Evolutionary conservation across 2,329 filamentous ascomycete species (phyloP), one percentile per base, ranked within the genome.

Genomic region (Aspergillus quadricinctus): DNA sequence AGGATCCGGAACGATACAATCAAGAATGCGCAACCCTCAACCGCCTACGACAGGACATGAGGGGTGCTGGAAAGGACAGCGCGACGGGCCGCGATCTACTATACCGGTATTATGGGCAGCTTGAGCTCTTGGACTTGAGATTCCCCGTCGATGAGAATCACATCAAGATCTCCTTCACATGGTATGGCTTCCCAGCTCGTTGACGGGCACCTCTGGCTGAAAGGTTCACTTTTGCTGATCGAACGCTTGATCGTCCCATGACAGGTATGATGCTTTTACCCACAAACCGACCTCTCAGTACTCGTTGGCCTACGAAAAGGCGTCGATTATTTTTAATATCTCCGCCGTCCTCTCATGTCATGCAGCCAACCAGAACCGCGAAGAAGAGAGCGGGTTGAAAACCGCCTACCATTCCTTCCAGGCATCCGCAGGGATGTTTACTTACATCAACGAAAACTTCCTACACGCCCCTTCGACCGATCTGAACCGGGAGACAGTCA

Each of bases 401-500:
- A 93, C 92, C 14, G 91, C 94, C 19, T 99, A 97, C 72, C 93
- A 99, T 75, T 97, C 92, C 21, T 97, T 97, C 78, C 94, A 99
- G 75, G 94, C 94, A 43, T 92, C 93, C 7, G 94, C 94, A 9
- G 94, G 94, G 78, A 99, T 99, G 94, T 99, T 97, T 75, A 97
- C 93, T 53, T 99, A 99, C 69, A 99, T 99, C 78, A 99, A 99
- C 75, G 94, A 99, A 77, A 99, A 99, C 77, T 99, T 99, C 72
- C 80, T 99, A 37, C 94, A 99, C 69, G 94, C 94, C 1, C 94
- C 95, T 0, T 97, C 92, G 8, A 92, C 90, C n/a, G 94, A 99
- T 69, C 77, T 99, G 49, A 97, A 92, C 72, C 81, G 94, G 58
- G 93, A 99, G 51, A 99, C 94, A 0, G 91, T 99, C 68, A 97